These are phyloP conservation scores for Biscogniauxia sp. DNA, from an alignment of 2,329 filamentous ascomycete species.

Conservation along the genomic window DNA sequence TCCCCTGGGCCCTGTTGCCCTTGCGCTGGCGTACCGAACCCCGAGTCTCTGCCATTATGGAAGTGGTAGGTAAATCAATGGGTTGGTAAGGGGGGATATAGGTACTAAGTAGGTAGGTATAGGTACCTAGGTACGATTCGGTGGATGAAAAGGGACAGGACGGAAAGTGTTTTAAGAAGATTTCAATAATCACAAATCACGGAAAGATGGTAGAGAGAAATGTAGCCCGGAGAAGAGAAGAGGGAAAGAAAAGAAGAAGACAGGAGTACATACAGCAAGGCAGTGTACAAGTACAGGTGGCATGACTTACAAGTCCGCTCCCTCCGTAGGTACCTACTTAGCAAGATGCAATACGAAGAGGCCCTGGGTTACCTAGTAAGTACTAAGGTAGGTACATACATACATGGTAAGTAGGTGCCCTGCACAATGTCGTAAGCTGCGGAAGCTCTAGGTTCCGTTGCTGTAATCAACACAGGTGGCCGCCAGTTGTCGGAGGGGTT, in stretches of 20 bases:
- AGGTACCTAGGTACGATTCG: too few species aligned
- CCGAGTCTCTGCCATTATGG: slow-evolving; percentile 20
- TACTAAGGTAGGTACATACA: too few species aligned
- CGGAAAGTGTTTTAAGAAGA: too few species aligned
- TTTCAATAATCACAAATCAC: too few species aligned
- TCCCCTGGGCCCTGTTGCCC: slow-evolving; percentile 26
- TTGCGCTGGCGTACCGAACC: slow-evolving; percentile 45
- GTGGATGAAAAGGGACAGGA: too few species aligned
- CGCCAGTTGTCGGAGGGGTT: not conserved
- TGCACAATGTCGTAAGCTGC: not conserved
- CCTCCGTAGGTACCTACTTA: not conserved
- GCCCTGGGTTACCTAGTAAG: not conserved
- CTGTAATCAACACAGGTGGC: not conserved
- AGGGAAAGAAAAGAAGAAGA: not conserved
- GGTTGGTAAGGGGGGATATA: too few species aligned
- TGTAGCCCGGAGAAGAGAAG: not conserved
- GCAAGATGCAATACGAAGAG: not conserved
- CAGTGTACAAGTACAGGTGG: not conserved
- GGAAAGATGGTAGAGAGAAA: too few species aligned
- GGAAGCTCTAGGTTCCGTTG: slow-evolving; percentile 21
- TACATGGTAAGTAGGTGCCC: not conserved
- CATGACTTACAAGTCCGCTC: not conserved
- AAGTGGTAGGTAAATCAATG: not conserved
- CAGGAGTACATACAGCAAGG: too few species aligned
- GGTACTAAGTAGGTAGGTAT: not conserved